A percentile compares a stretch with the other conserved stretches of the same genome.
phyloP scores from a whole-genome alignment of 805 yeast species.

The Barnettozyma salicaria region DNA sequence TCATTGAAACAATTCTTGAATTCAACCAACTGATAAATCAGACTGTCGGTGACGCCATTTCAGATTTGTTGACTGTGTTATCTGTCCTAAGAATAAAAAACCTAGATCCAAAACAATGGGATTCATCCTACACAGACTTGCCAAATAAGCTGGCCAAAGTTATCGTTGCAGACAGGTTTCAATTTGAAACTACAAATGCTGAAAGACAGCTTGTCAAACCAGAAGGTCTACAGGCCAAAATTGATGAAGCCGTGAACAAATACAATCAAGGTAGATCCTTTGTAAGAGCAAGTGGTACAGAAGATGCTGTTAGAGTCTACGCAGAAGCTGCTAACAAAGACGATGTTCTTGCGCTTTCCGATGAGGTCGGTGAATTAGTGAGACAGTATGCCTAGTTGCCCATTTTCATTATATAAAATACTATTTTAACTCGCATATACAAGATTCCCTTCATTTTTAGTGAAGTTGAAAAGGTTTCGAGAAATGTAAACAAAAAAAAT shows the following conservation, averaged over 20 bases:
- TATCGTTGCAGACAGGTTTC: constrained; percentile 71
- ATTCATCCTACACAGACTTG: constrained; percentile 67
- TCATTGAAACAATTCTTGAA: constrained; percentile 49
- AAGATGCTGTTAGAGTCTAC: constrained; percentile 93
- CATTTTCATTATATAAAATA: not conserved
- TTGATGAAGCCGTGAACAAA: constrained; percentile 57
- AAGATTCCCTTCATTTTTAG: not conserved
- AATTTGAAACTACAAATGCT: constrained; percentile 82
- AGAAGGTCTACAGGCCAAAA: constrained; percentile 62
- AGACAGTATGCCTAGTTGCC: constrained; percentile 12
- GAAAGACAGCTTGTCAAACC: constrained; percentile 81
- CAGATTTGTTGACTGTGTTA: constrained; percentile 80
- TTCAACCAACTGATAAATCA: constrained; percentile 80
- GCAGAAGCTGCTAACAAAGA: constrained; percentile 68
- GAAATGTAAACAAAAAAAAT: not conserved
- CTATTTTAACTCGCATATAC: not conserved
- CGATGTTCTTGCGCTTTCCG: constrained; percentile 43
- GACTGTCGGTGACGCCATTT: constrained; percentile 96
- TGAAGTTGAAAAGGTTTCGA: not conserved
- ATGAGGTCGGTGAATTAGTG: constrained; percentile 35
- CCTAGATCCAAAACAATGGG: constrained; percentile 68
- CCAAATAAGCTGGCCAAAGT: constrained; percentile 84
- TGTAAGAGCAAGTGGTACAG: constrained; percentile 97
- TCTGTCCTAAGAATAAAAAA: constrained; percentile 52
- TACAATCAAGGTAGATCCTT: constrained; percentile 71